Evolutionary conservation across 306 rosid species (phyloP).

Genomic region (Sechiopsis laciniata): DNA sequence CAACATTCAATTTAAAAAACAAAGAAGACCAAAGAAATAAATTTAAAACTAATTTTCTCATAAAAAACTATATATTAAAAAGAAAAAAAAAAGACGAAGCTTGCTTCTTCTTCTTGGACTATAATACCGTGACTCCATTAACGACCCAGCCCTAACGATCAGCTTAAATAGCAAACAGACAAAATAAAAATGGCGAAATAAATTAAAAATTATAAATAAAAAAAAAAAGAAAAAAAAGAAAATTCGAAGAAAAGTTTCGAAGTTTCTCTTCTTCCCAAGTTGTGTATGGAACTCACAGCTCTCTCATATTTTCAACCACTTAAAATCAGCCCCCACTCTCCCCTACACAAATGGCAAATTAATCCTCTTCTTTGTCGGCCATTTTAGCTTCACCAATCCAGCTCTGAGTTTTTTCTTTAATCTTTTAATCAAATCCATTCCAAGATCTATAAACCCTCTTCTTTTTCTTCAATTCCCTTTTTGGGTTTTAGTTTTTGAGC

Average conservation of each 20-base stretch:
- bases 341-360: slow-evolving; percentile 10
- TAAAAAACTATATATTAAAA: background rate
- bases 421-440: background rate
- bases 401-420: background rate
- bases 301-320: slow-evolving; percentile 22
- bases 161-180: background rate
- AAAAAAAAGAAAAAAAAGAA: too few relatives aligned
- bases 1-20: background rate
- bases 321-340: slow-evolving; percentile 24
- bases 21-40: background rate
- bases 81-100: background rate
- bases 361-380: slow-evolving; percentile 23
- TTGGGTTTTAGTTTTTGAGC: background rate
- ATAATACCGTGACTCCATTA: slow-evolving; percentile 7
- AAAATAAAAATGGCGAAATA: background rate
- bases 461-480: background rate
- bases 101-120: background rate
- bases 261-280: slow-evolving; percentile 9
- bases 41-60: background rate
- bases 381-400: background rate
- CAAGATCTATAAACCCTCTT: background rate
- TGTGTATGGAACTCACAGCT: slow-evolving; percentile 20
- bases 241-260: slow-evolving; percentile 1
- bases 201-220: background rate
- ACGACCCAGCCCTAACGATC: background rate